Conservation (phyloP, 1,139 yeast species). For the Pneumocystis jirovecii region DNA sequence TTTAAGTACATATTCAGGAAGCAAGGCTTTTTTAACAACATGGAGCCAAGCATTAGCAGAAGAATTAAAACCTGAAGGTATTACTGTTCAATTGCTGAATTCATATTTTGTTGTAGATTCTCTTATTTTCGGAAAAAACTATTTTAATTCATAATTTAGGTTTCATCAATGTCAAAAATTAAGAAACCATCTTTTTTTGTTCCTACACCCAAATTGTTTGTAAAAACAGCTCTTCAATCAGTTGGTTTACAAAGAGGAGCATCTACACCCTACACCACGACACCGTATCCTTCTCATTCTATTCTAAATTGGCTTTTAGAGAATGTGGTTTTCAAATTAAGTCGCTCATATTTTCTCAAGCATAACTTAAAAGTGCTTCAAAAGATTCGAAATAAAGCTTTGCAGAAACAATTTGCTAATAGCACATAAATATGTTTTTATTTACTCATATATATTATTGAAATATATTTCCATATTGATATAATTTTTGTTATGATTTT, state of each 20-base stretch:
- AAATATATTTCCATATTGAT: background rate
- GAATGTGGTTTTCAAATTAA: slow-evolving; percentile 66
- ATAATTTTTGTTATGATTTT: background rate
- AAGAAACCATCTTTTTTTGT: slow-evolving; percentile 57
- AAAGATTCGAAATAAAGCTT: slow-evolving; percentile 63
- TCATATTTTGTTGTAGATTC: slow-evolving; percentile 55
- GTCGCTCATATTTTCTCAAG: slow-evolving; percentile 43
- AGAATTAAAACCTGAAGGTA: slow-evolving; percentile 49
- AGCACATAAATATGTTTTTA: background rate
- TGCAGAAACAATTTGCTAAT: slow-evolving; percentile 34
- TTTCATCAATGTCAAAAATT: slow-evolving; percentile 92
- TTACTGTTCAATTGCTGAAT: slow-evolving; percentile 74
- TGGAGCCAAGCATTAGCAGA: slow-evolving; percentile 90
- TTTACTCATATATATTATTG: background rate
- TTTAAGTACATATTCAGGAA: slow-evolving; percentile 88
- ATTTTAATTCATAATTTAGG: slow-evolving; percentile 17
- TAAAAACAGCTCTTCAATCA: slow-evolving; percentile 45
- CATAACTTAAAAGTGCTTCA: slow-evolving; percentile 63
- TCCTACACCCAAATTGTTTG: slow-evolving; percentile 75
- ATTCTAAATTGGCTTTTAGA: slow-evolving; percentile 75
- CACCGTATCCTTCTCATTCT: slow-evolving; percentile 94
- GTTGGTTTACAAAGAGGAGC: slow-evolving; percentile 86
- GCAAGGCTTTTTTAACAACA: slow-evolving; percentile 83
- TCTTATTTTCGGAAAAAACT: background rate
- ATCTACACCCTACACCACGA: slow-evolving; percentile 70